Conservation (phyloP, 108 stramenopile species). For the Fragilaria radians region DNA sequence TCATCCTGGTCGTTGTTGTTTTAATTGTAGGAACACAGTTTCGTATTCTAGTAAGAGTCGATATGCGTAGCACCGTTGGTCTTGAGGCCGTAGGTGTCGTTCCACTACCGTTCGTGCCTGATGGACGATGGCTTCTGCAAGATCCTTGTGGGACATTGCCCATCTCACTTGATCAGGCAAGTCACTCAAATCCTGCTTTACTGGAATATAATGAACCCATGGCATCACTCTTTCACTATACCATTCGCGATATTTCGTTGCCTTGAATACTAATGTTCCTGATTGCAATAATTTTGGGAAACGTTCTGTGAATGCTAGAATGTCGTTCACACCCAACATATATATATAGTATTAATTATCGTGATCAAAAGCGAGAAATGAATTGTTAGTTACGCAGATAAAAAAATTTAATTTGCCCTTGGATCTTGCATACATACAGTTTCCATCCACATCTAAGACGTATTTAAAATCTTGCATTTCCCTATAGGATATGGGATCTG, state of each 20-base stretch:
- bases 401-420: neutral
- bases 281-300: neutral
- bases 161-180: conserved; percentile 9
- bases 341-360: no score
- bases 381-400: neutral
- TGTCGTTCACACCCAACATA: neutral
- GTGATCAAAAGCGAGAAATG: neutral
- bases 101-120: neutral
- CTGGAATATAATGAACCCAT: conserved; percentile 20
- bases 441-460: neutral
- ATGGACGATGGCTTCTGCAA: neutral
- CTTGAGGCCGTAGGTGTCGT: neutral
- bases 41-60: neutral
- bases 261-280: neutral
- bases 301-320: neutral
- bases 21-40: neutral
- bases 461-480: neutral
- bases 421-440: neutral
- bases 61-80: neutral
- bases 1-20: no score
- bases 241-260: neutral
- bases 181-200: conserved; percentile 8
- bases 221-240: conserved; percentile 10
- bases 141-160: neutral
- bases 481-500: neutral